A percentile compares a stretch with the other conserved stretches of the same genome.
Evolutionary conservation across 176 grass and related monocot species (phyloP).

Genomic region (Ampelocalamus luodianensis): DNA sequence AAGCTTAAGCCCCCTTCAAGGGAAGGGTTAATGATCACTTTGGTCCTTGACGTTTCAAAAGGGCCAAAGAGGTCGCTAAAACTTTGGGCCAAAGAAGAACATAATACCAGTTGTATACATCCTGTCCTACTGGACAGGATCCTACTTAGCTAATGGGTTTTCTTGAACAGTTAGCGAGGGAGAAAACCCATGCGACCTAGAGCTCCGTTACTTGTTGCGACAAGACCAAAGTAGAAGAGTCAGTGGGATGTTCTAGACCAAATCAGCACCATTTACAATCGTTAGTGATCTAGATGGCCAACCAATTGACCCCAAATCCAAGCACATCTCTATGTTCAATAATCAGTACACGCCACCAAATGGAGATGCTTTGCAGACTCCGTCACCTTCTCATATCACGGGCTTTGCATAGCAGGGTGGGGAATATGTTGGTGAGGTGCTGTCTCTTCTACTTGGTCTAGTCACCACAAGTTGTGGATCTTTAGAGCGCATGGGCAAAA

Average conservation of each 20-base stretch:
- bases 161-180: too few relatives aligned
- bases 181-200: background rate
- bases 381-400: background rate
- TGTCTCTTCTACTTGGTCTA: background rate
- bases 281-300: background rate
- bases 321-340: background rate
- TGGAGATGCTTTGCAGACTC: background rate
- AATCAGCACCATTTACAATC: background rate
- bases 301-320: background rate
- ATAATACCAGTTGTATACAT: background rate
- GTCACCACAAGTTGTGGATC: background rate
- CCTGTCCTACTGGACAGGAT: background rate
- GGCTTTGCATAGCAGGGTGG: background rate
- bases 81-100: background rate
- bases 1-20: background rate
- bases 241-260: background rate
- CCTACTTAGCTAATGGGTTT: background rate
- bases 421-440: background rate
- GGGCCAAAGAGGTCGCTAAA: background rate
- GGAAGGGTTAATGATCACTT: background rate
- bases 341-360: background rate
- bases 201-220: background rate
- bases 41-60: background rate
- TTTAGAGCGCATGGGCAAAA: background rate
- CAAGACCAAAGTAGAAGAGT: background rate